Base-by-base conservation (phyloP, 768 basidiomycete species). In the Kwoniella bestiolae region DNA sequence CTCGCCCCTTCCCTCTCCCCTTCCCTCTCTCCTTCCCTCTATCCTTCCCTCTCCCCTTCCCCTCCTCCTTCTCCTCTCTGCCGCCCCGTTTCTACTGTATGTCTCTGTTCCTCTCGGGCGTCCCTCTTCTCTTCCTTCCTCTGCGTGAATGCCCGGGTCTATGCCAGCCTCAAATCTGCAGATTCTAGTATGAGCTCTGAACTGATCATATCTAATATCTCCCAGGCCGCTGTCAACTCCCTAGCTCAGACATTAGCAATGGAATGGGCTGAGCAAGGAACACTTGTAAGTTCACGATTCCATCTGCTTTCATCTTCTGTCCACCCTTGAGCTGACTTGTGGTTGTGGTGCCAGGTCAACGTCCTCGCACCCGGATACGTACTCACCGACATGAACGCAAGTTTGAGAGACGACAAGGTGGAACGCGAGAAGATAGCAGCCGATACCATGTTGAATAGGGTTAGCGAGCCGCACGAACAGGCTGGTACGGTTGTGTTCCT, bases 221-320 rank as follows among this genome's bases (percentile, higher is more conserved):
- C 9, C 25, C 47, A 71, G 71, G 72, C 70, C 11, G 78, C 78
- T 16, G 47, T 77, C 21, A 72, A 65, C 21, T 66, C 58, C 41
- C 71, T 79, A 23, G 74, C 78, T 45, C 70, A 72, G 59, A 63
- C 60, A 14, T 58, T 79, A 12, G 72, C 78, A 0, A 77, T 77
- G 78, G 78, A 79, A 56, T 79, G 78, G 78, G 71, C 68, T 7
- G 66, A 70, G 18, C 46, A 69, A 57, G 78, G 78, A 16, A 72
- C 76, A 51, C 57, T 69, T 29, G 73, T 74, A 29, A 73, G 65
- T 47, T 34, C 4, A 51, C n/a, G 6, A 3, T 5, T 31, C 23
- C 26, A 46, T 12, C 21, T 52, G 3, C 32, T 8, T 46, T 25
- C 34, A 41, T 31, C 18, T 34, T 44, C 11, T 26, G n/a, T 32